Evolutionary conservation across 1,139 yeast genomes (phyloP).

Genomic region (Kodamaea fungicola): DNA sequence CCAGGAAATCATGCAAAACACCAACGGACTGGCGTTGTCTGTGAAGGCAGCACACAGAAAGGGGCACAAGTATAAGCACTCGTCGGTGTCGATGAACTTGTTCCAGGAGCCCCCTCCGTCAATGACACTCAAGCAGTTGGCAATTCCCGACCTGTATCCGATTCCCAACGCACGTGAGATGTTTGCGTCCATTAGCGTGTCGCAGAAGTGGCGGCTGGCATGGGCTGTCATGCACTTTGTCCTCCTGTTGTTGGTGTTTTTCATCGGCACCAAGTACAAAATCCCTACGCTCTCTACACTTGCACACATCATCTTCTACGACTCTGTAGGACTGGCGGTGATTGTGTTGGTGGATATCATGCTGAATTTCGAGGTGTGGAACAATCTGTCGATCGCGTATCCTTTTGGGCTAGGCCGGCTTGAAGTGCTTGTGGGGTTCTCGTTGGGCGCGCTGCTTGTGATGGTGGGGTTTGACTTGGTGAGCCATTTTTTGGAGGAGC

Average conservation of each 20-base stretch:
- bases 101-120: slow-evolving; percentile 85
- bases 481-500: slow-evolving; percentile 80
- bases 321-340: slow-evolving; percentile 73
- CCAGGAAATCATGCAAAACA: slow-evolving; percentile 32
- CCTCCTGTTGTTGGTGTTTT: slow-evolving; percentile 54
- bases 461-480: slow-evolving; percentile 90
- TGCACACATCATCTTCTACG: slow-evolving; percentile 85
- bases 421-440: slow-evolving; percentile 86
- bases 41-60: slow-evolving; percentile 72
- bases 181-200: slow-evolving; percentile 46
- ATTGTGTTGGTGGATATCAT: slow-evolving; percentile 72
- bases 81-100: slow-evolving; percentile 94
- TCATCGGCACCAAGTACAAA: slow-evolving; percentile 55
- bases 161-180: slow-evolving; percentile 73
- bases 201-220: slow-evolving; percentile 53
- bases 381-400: slow-evolving; percentile 70
- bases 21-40: slow-evolving; percentile 25
- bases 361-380: slow-evolving; percentile 92
- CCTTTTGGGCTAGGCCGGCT: slow-evolving; percentile 92
- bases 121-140: slow-evolving; percentile 50
- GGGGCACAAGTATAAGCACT: slow-evolving; percentile 93
- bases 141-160: slow-evolving; percentile 76
- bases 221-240: slow-evolving; percentile 70
- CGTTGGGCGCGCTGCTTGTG: slow-evolving; percentile 74
- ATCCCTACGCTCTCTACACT: slow-evolving; percentile 70